Conservation (phyloP, 1,284 basidiomycete genomes). For the Blastosporella zonata region DNA sequence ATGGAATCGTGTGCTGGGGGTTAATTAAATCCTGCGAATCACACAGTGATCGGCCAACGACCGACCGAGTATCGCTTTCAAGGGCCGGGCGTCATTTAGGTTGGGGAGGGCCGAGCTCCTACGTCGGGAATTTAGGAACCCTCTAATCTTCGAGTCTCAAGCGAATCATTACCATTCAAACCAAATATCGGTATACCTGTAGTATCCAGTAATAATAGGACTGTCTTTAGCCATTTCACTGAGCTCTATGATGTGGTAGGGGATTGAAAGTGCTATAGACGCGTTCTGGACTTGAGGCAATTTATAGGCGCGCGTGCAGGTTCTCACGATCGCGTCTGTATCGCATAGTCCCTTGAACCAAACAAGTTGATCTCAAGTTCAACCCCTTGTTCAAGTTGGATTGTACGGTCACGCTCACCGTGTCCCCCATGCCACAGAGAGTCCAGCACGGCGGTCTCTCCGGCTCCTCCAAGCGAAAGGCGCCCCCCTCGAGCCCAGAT, state of each 20-base stretch:
- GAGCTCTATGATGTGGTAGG: background rate
- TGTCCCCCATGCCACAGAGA: conserved; percentile 45
- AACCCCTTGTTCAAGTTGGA: background rate
- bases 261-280: conserved; percentile 7
- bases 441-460: conserved; percentile 38
- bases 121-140: conserved; percentile 8
- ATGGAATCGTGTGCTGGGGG: conserved; percentile 56
- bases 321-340: conserved; percentile 17
- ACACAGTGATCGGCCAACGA: background rate
- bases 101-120: conserved; percentile 35
- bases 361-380: conserved; percentile 20
- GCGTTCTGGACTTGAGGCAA: background rate
- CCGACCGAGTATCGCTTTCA: conserved; percentile 64
- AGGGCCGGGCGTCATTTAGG: conserved; percentile 49
- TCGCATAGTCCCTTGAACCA: conserved; percentile 14
- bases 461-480: conserved; percentile 39
- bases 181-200: conserved; percentile 77
- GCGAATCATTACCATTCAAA: conserved; percentile 55
- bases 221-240: conserved; percentile 20
- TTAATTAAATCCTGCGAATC: conserved; percentile 4
- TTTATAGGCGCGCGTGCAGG: conserved; percentile 9
- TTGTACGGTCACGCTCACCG: background rate
- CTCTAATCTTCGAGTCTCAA: background rate
- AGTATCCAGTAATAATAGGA: conserved; percentile 63
- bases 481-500: conserved; percentile 36